Base-by-base conservation (phyloP, 352 stramenopile genomes). In the Saprolegnia diclina region DNA sequence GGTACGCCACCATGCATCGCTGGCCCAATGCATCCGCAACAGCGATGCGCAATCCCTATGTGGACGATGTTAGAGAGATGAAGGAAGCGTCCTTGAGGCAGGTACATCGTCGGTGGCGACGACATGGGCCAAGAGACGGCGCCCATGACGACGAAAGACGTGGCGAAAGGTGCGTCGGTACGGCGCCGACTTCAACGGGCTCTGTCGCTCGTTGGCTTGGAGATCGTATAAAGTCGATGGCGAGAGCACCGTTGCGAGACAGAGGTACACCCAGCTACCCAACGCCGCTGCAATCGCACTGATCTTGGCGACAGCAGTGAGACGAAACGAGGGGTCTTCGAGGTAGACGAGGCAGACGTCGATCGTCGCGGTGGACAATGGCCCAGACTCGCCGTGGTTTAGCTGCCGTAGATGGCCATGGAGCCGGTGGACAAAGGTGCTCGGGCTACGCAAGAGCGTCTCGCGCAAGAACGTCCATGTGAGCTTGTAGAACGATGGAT, bases 341-440 rank as follows among this genome's bases (percentile, higher is more conserved):
- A 69, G 46, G 63, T 69, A 69, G 3, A 69, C 11, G 19, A 69
- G 24, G 21, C 63, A 69, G 19, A 69, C 16, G 21, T 50, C 44
- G 14, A 26, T 40, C 7, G 38, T 48, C 13, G 14, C 21, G 7
- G 38, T 29, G 2, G 22, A 24, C 56, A 52, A 16, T 7, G 40
- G 37, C 13, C 13, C 16, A 35, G 13, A 3, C 42, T 48, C 42
- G 13, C 13, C 18, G 11, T 48, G 11, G 3, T 3, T n/a, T 1
- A 48, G 42, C 18, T 35, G 7, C 21, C 37, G 35, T 24, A n/a
- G 37, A 5, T 21, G 63, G 21, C n/a, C 29, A 16, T 46, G 63
- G 21, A 61, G 45, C 9, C 37, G 50, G 53, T 61, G 63, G 63
- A 69, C 19, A n/a, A 69, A 38, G 13, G 24, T 13, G n/a, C 11